Evolutionary conservation across 1,139 yeast genomes (phyloP), one percentile per base, ranked within the genome.

Genomic region (Blastobotrys raffinosifermentans): DNA sequence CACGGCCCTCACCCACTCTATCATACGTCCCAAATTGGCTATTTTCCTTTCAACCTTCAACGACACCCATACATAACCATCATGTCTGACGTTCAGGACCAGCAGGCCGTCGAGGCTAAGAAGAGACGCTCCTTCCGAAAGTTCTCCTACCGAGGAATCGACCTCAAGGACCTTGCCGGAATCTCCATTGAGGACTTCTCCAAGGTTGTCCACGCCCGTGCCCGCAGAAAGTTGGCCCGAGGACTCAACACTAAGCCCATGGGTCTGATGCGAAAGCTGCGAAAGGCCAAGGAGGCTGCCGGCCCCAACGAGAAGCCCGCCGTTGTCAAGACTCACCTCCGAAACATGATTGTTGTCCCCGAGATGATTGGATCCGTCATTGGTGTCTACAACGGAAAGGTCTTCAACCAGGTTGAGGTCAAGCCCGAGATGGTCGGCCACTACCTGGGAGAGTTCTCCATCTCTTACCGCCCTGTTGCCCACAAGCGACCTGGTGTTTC

Each of bases 361-460:
- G 99, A 93, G 80, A 93, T 93, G 98, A 87, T 93, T 65, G 98
- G 98, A 67, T 86, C 96, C 50, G 94, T 89, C 59, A 80, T 93
- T 60, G 97, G 97, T 75, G 85, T 93, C 63, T 91, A 93, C 95
- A 93, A 93, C 80, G 99, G 99, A 77, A 93, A 93, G 80, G 87
- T 78, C 62, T 93, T 93, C 94, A 91, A 89, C 94, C 85, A 83
- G 65, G 96, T 91, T 71, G 99, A 93, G 73, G 75, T 93, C 73
- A 87, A 77, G 73, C 96, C 98, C 65, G 99, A 93, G 78, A 91
- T 93, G 98, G 89, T 89, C 68, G 98, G 98, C 69, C 96, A 89
- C 83, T 93, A 93, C 93, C 85, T 93, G 66, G 99, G 96, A 76
- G 99, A 93, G 78, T 91, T 93, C 85, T 91, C 98, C 67, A 91